phyloP scores from a whole-genome alignment of 768 basidiomycete genomes.

The Tricholoma saponaceum region DNA sequence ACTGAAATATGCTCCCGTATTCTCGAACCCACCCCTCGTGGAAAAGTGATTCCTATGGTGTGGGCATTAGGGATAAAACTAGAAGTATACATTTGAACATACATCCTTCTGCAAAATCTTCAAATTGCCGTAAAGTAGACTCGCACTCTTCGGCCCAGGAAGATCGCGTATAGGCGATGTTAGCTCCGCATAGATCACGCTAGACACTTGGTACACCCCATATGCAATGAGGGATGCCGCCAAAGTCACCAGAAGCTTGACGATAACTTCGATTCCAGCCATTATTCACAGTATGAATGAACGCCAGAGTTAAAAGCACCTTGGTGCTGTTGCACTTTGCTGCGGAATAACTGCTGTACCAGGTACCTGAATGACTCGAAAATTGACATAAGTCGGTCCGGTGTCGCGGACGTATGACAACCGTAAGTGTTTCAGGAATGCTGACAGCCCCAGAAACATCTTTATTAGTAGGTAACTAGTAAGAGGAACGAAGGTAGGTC shows the following conservation, averaged over 20 bases:
- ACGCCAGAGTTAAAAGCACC: too few relatives aligned
- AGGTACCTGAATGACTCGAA: too few relatives aligned
- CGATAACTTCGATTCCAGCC: not conserved
- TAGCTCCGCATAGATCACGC: slow-evolving; percentile 27
- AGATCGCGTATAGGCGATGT: slow-evolving; percentile 41
- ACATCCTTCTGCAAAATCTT: slow-evolving; percentile 39
- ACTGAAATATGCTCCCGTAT: slow-evolving; percentile 12
- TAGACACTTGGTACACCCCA: slow-evolving; percentile 28
- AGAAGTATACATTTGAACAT: slow-evolving; percentile 3
- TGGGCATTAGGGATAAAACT: not conserved
- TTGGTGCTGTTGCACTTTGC: too few relatives aligned
- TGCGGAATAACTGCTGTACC: too few relatives aligned
- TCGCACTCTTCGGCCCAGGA: slow-evolving; percentile 45
- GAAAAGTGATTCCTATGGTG: slow-evolving; percentile 27
- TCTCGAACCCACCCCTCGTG: slow-evolving; percentile 12
- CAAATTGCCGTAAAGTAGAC: slow-evolving; percentile 46
- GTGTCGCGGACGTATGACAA: too few relatives aligned
- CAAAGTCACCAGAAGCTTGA: slow-evolving; percentile 15
- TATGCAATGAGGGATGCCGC: slow-evolving; percentile 19
- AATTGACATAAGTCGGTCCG: too few relatives aligned
- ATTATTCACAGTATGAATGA: not conserved
- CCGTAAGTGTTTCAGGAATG: too few relatives aligned
- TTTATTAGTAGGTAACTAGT: too few relatives aligned
- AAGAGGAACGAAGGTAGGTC: too few relatives aligned
- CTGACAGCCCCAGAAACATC: too few relatives aligned